Base-by-base conservation (phyloP, 768 basidiomycete genomes). In the Dioszegia hungarica region DNA sequence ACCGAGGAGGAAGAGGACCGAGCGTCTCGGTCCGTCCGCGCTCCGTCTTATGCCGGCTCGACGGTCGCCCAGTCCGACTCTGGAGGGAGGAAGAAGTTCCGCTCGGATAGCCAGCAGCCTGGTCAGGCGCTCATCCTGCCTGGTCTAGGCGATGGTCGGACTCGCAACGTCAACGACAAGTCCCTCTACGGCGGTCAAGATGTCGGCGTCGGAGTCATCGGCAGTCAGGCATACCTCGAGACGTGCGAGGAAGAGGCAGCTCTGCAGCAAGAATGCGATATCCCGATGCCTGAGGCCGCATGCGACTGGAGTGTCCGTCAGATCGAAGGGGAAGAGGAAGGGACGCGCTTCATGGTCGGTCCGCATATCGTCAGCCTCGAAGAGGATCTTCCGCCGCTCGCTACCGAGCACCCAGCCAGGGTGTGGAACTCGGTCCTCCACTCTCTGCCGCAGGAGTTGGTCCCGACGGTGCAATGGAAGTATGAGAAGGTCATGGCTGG, bases 381-480 rank as follows among this genome's bases (percentile, higher is more conserved):
- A 19, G 54, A 61, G 2, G 62, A 66, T 37, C 41, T 70, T 19
- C 66, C 68, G 3, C 61, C 68, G 17, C 43, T 61, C 20, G 66
- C 66, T 19, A 41, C 64, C 14, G 64, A 66, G 45, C 67, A 72
- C 50, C 70, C 70, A 3, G 64, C 63, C 1, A 57, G 70, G 29
- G 59, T 68, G 4, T 72, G 70, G 70, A 72, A 68, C 28, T 38
- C 41, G 20, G 53, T 68, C 39, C 39, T 68, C 5, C 70, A 68
- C 33, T 57, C 60, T 12, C 43, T 72, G 0, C 19, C 44, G 3
- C 3, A 57, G 15, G 49, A 59, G 15, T 17, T 68, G 10, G 67
- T 67, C 33, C 70, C 70, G 5, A 53, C 59, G 5, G 47, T 68
- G 22, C 59, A 63, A 37, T 72, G 70, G 70, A 59, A 60, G 25